Evolutionary conservation across 2,329 filamentous ascomycete species (phyloP), one percentile per base, ranked within the genome.

Genomic region (Aureobasidium sp.): DNA sequence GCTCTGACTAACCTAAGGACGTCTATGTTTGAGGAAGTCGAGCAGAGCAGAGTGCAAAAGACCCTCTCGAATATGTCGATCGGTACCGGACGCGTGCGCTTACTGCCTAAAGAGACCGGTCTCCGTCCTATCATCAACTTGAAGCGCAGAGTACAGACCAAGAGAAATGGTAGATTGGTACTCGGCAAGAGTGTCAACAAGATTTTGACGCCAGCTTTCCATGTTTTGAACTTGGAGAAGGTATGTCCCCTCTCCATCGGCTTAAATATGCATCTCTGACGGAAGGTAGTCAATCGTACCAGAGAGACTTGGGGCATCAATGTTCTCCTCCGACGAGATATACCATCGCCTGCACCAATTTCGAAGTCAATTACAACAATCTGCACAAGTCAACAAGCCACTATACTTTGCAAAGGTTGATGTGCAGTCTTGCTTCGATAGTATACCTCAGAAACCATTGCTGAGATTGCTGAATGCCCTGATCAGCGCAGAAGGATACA

Each of bases 341-440:
- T 91, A 94, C 68, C 77, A 79, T 14, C 86, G 85, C 22, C 75
- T 99, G 25, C 88, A 87, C 64, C 69, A 66, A 0, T 97, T 96
- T 76, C 88, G 87, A 65, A 68, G 74, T 2, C 73, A 66, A 0
- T 71, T 88, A 12, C 49, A 67, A 29, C 58, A 70, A 36, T 69
- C 72, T 27, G 74, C 75, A 0, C 63, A 73, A 1, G 65, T 66
- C 0, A 68, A 74, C 0, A 68, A 71, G 9, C 78, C 74, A 5
- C 75, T 97, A 1, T 97, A 89, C 74, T 96, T 97, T 74, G 92
- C 87, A 64, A 99, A 99, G 72, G 80, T 96, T 14, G 94, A 99
- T 70, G 92, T 99, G 22, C 84, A 90, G 71, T 86, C 90, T 2
- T 96, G 93, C 68, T 99, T 97, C 72, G 94, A 99, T 73, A 96